Evolutionary conservation across 345 rosid species (phyloP), one percentile per base, ranked within the genome.

Genomic region (Rhodamnia argentea): DNA sequence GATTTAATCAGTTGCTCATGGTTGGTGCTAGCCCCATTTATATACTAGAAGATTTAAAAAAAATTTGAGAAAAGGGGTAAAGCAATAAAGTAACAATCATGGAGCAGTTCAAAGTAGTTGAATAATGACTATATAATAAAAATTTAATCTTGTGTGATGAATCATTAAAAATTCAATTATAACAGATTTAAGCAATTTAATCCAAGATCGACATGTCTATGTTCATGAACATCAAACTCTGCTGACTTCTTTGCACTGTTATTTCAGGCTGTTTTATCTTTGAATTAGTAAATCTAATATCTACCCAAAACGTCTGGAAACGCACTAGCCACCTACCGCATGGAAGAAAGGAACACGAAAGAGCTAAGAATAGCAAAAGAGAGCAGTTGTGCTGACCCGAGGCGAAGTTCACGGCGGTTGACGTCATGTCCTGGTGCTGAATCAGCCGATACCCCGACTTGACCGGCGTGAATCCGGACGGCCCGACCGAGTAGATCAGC

Each of bases 401-500:
- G 83, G 8, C 86, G 78, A 92, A 95, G 91, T 95, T 86, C 84
- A 97, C 74, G 51, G 60, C 27, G 24, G 96, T 94, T 86, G 94
- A 82, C 82, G 86, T 87, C 91, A 84, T 60, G 86, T 89, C 88
- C 6, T 82, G 88, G 89, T 97, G 99, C 89, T 93, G 88, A 5
- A 86, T 84, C 91, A 97, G 88, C 18, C 81, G 40, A 81, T 82
- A 92, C 14, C 24, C 75, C 32, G 96, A 91, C 23, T 94, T 78
- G 11, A 90, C 14, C 14, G 99, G 98, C 74, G 91, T 53, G 52
- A 87, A 37, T 7, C 93, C 91, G 60, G 83, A 37, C 7, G 89
- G 96, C 53, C 98, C 99, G 9, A 92, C 10, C 5, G 99, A 89
- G 87, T 95, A 97, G 32, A 97, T 55, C 52, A 95, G 15, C 26